Evolutionary conservation across 495 filamentous ascomycete genomes (phyloP).

Genomic region (Hypoxylon cercidicola): DNA sequence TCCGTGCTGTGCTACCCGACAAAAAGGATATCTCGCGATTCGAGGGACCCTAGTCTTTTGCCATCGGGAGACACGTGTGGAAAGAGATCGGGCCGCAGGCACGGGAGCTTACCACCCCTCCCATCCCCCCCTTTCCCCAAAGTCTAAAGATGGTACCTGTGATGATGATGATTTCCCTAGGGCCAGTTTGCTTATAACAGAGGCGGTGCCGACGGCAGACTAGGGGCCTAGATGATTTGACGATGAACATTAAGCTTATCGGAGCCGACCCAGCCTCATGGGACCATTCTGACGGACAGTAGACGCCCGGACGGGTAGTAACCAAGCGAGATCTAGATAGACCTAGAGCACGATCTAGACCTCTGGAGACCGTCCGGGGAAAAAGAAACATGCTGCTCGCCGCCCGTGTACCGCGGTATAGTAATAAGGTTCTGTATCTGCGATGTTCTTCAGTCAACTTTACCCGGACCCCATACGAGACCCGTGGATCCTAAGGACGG

Average conservation of each 20-base stretch:
- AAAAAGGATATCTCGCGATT: too few relatives aligned
- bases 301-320: conserved; percentile 22
- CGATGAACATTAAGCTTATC: conserved; percentile 38
- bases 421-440: conserved; percentile 19
- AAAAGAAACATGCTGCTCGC: conserved; percentile 17
- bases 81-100: too few relatives aligned
- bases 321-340: conserved; percentile 39
- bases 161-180: too few relatives aligned
- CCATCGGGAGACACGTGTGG: too few relatives aligned
- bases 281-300: conserved; percentile 25
- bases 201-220: background rate
- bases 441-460: background rate
- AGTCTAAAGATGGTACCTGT: too few relatives aligned
- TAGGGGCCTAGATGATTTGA: conserved; percentile 23
- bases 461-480: conserved; percentile 5
- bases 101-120: too few relatives aligned
- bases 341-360: conserved; percentile 44
- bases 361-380: conserved; percentile 35
- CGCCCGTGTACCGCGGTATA: conserved; percentile 13
- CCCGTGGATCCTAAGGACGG: background rate
- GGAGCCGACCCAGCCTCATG: conserved; percentile 38
- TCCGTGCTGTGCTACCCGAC: too few relatives aligned
- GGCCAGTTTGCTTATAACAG: too few relatives aligned
- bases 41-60: too few relatives aligned
- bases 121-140: too few relatives aligned